Base-by-base conservation (phyloP, 2,329 filamentous ascomycete genomes). In the Pseudogymnoascus sp. region DNA sequence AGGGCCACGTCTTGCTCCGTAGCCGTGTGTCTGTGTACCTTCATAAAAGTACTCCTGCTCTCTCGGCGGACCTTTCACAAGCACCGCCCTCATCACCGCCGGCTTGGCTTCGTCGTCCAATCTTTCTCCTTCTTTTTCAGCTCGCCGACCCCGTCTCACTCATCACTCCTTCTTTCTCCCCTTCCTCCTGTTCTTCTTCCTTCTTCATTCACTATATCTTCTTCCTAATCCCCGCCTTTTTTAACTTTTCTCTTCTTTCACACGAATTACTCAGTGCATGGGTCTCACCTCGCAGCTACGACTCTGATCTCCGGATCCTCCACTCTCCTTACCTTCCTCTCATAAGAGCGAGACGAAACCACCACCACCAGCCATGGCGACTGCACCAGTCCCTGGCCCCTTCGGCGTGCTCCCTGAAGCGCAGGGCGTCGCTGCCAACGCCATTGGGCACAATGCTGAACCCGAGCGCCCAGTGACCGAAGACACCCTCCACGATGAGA, bases 51-150 rank as follows among this genome's bases (percentile, higher is more conserved):
- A n/a, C 42, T 12, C 47, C 18, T n/a, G 3, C 11, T 34, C 47
- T 34, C 29, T 12, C 11, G 10, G 51, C 10, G 47, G 26, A 3
- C 29, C 51, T 34, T 57, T 57, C 51, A 34, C 51, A 57, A 57
- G 29, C 51, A 34, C 51, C 23, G 23, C 29, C 51, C 51, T 57
- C 29, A 57, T 57, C 51, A 57, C 26, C 47, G 14, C 29, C 29
- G 51, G 8, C 51, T 57, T 57, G 51, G 51, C 51, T 12, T 57
- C 51, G 29, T 57, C 51, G 29, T 57, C 51, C 51, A 57, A 57
- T 57, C 26, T 57, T 57, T 57, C 51, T 57, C 51, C 51, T 57
- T 57, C 51, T 57, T 57, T 57, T 57, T 34, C 51, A 34, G 51
- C 51, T 57, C 51, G 51, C 51, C 51, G 51, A 57, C 51, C 51